These are phyloP conservation scores for Rhodotorula sp. DNA, from an alignment of 1,284 basidiomycete genomes.

Conservation along the genomic window DNA sequence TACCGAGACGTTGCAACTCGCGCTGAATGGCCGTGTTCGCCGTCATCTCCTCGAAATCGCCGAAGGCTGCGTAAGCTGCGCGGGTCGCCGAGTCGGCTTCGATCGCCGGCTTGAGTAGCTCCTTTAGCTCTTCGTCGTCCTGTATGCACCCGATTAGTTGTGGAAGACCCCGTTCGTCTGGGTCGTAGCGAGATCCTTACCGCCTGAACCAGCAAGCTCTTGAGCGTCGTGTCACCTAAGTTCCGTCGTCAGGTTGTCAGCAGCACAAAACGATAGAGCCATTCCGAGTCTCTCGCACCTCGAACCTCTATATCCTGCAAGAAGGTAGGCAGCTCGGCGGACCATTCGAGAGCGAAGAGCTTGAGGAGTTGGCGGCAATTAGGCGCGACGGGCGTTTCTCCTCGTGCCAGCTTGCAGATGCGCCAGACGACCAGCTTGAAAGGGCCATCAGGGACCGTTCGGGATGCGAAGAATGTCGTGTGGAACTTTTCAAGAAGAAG, in stretches of 20 bases:
- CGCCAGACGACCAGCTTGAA: constrained; percentile 12
- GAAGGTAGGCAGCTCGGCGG: neutral
- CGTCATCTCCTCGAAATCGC: neutral
- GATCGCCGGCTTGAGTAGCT: neutral
- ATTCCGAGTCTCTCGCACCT: neutral
- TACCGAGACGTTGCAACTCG: constrained; percentile 13
- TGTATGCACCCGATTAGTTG: neutral
- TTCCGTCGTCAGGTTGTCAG: no score
- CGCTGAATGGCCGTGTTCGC: neutral
- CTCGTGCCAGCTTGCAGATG: neutral
- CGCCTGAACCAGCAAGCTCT: no score
- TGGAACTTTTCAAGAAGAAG: no score
- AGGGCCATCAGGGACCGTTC: no score
- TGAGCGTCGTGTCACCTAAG: no score
- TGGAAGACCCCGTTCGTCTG: no score
- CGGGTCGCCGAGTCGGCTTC: neutral
- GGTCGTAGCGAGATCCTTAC: no score
- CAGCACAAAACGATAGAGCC: neutral
- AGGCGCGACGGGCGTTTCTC: neutral
- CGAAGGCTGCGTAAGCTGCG: constrained; percentile 3
- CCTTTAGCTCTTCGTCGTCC: constrained; percentile 6
- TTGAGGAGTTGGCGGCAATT: constrained; percentile 6
- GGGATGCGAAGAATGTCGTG: no score
- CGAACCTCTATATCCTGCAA: constrained; percentile 7
- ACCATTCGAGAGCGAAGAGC: constrained; percentile 16